These are phyloP conservation scores for Mesembryanthemum crystallinum DNA, from an alignment of 148 eudicot genomes.

Conservation along the genomic window DNA sequence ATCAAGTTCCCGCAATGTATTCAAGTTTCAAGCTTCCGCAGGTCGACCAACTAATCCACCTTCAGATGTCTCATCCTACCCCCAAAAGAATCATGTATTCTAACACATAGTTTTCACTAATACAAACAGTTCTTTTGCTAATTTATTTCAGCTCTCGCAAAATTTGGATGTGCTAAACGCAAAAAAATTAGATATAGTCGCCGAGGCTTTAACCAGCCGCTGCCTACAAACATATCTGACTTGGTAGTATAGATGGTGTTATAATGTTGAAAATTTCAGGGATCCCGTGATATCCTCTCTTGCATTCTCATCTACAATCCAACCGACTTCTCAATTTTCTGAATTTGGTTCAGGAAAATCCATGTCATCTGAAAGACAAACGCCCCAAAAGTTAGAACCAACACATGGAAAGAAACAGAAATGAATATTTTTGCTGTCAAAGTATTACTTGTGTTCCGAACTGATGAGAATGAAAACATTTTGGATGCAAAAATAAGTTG, in stretches of 20 bases:
- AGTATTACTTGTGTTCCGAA: neutral
- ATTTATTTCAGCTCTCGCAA: conserved; percentile 25
- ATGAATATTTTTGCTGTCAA: neutral
- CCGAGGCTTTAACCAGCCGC: conserved; percentile 17
- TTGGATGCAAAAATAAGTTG: neutral
- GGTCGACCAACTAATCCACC: conserved; percentile 6
- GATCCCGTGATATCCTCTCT: neutral
- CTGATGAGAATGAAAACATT: neutral
- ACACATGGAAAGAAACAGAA: neutral
- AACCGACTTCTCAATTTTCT: conserved; percentile 32
- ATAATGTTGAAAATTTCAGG: conserved; percentile 2
- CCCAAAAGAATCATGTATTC: conserved; percentile 26
- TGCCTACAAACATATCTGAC: neutral
- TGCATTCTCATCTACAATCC: conserved; percentile 24
- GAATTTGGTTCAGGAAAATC: conserved; percentile 42
- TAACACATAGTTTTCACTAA: conserved; percentile 14
- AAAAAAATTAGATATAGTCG: conserved; percentile 11
- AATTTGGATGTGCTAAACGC: conserved; percentile 14
- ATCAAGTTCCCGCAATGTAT: conserved; percentile 6
- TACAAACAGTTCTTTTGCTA: conserved; percentile 15
- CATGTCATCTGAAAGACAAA: conserved; percentile 37
- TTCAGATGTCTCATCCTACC: conserved; percentile 16
- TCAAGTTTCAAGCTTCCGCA: conserved; percentile 1
- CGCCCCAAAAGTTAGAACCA: conserved; percentile 11
- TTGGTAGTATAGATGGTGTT: neutral